A percentile compares a stretch with the other conserved stretches of the same genome.
Evolutionary conservation across 2,329 filamentous ascomycete genomes (phyloP).

Genomic region (Pseudocercospora ulei): DNA sequence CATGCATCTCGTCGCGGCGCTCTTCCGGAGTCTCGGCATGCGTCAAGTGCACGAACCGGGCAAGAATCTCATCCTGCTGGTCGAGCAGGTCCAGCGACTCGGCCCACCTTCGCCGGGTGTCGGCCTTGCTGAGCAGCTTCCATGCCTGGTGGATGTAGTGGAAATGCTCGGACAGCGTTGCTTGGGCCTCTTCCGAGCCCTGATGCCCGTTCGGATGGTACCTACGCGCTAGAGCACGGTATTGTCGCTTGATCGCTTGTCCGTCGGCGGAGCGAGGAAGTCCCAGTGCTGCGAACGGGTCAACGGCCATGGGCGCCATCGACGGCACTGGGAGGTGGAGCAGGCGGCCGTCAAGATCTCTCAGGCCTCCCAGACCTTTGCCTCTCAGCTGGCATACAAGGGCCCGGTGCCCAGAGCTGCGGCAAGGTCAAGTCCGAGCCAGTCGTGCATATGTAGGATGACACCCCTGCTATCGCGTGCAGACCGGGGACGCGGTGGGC

Average conservation of each 20-base stretch:
- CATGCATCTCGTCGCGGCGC: slow-evolving; percentile 13
- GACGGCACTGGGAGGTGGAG: slow-evolving; percentile 6
- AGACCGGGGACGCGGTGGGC: slow-evolving; percentile 7
- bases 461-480: slow-evolving; percentile 6
- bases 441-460: slow-evolving; percentile 7
- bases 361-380: slow-evolving; percentile 11
- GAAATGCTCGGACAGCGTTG: slow-evolving; percentile 27
- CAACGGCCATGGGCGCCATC: slow-evolving; percentile 34
- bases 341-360: slow-evolving; percentile 21
- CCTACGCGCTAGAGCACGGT: slow-evolving; percentile 78
- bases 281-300: slow-evolving; percentile 75
- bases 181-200: slow-evolving; percentile 38
- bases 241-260: slow-evolving; percentile 76
- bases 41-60: slow-evolving; percentile 25
- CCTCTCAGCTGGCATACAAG: slow-evolving; percentile 17
- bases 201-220: slow-evolving; percentile 56
- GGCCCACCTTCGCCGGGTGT: slow-evolving; percentile 26
- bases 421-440: slow-evolving; percentile 5
- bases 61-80: slow-evolving; percentile 26
- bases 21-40: slow-evolving; percentile 15
- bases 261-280: slow-evolving; percentile 61
- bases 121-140: slow-evolving; percentile 26
- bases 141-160: slow-evolving; percentile 30
- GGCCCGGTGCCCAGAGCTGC: slow-evolving; percentile 12
- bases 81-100: slow-evolving; percentile 30